phyloP scores from a whole-genome alignment of 345 rosid genomes.

The Triadica sebifera region DNA sequence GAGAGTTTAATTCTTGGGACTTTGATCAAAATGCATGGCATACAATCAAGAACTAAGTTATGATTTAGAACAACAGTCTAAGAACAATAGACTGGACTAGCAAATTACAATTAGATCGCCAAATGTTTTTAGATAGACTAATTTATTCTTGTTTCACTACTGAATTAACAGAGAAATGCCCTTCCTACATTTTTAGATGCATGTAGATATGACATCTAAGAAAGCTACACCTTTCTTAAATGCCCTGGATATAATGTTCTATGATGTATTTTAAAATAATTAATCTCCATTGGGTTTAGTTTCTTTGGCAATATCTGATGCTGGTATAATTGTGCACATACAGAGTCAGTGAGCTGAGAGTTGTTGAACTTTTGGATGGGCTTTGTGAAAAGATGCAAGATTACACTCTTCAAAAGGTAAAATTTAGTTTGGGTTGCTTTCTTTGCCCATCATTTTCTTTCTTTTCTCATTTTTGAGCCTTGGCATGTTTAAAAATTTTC shows the following conservation, averaged over 20 bases:
- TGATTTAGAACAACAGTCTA: background rate
- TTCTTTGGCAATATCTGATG: background rate
- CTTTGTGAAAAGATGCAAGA: conserved; percentile 93
- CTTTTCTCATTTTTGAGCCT: background rate
- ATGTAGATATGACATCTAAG: background rate
- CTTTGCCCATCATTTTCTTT: background rate
- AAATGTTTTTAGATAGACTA: background rate
- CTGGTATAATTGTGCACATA: background rate
- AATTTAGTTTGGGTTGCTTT: conserved; percentile 6
- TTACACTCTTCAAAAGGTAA: conserved; percentile 83
- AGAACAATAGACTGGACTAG: too few relatives aligned
- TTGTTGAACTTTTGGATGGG: conserved; percentile 86
- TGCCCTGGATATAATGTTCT: background rate
- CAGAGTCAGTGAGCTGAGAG: conserved; percentile 91
- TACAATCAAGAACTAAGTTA: background rate
- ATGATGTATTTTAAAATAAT: background rate
- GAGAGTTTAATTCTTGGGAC: too few relatives aligned
- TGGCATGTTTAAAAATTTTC: background rate
- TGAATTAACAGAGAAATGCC: background rate
- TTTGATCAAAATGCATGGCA: background rate
- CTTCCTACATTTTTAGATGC: background rate
- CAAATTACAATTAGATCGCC: background rate
- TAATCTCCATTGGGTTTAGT: too few relatives aligned
- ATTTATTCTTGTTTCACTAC: background rate
- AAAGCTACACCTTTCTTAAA: background rate